These are phyloP conservation scores for Neofusicoccum kwambonambiense DNA, from an alignment of 2,329 filamentous ascomycete species.

Conservation along the genomic window DNA sequence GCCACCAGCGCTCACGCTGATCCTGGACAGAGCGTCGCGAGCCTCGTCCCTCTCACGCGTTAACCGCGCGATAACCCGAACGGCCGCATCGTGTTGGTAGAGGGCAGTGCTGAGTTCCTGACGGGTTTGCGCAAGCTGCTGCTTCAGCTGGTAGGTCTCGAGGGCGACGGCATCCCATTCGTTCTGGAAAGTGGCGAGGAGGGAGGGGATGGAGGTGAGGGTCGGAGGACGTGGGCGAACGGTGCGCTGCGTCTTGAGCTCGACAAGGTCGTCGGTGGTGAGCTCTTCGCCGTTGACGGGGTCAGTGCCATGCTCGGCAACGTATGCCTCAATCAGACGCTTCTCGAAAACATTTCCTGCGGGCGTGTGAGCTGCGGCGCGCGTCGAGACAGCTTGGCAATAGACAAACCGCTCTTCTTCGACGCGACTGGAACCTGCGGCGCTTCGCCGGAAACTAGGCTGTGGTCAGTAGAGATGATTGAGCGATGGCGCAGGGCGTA, in stretches of 20 bases:
- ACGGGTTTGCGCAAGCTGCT: slow-evolving; percentile 83
- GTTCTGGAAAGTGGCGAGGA: slow-evolving; percentile 93
- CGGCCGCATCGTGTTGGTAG: slow-evolving; percentile 97
- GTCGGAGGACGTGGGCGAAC: slow-evolving; percentile 89
- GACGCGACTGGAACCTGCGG: slow-evolving; percentile 94
- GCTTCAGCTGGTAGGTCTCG: slow-evolving; percentile 86
- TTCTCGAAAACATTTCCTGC: slow-evolving; percentile 89
- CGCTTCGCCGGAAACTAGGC: slow-evolving; percentile 88
- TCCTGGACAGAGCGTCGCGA: slow-evolving; percentile 79
- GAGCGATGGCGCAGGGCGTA: neutral
- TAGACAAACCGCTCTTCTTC: slow-evolving; percentile 77
- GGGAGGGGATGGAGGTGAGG: slow-evolving; percentile 91
- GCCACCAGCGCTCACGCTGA: slow-evolving; percentile 66
- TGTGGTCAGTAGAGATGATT: slow-evolving; percentile 22
- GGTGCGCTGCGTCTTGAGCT: slow-evolving; percentile 77
- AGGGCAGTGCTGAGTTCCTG: slow-evolving; percentile 92
- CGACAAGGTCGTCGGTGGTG: slow-evolving; percentile 78
- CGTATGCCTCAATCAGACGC: slow-evolving; percentile 90
- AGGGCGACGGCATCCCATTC: slow-evolving; percentile 95
- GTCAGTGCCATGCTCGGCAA: slow-evolving; percentile 89
- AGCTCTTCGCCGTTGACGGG: slow-evolving; percentile 86
- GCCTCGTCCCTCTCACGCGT: slow-evolving; percentile 93
- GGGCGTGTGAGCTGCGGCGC: slow-evolving; percentile 30
- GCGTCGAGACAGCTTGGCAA: slow-evolving; percentile 19
- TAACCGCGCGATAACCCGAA: slow-evolving; percentile 87